These are phyloP conservation scores for Pogostemon cablin DNA, from an alignment of 257 asterid species.

Conservation along the genomic window DNA sequence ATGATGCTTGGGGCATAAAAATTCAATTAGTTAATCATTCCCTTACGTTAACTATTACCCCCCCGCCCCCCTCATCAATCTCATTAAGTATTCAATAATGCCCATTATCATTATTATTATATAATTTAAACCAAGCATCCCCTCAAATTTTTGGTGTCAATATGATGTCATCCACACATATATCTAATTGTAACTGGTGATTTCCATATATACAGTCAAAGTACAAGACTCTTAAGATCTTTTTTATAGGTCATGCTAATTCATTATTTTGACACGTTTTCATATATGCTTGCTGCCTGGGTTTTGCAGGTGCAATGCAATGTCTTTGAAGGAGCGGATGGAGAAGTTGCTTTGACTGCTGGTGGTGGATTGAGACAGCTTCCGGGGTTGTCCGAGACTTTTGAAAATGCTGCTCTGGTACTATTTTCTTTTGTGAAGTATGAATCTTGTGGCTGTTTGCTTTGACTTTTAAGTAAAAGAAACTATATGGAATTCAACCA, in stretches of 20 bases:
- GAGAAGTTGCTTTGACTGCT: slow-evolving; percentile 82
- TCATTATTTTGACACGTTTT: slow-evolving; percentile 19
- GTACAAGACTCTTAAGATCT: slow-evolving; percentile 14
- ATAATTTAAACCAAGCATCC: too few species aligned
- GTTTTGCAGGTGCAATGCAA: slow-evolving; percentile 80
- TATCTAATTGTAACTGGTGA: background rate
- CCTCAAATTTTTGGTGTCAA: background rate
- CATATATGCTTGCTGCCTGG: slow-evolving; percentile 25
- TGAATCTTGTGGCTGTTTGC: slow-evolving; percentile 22
- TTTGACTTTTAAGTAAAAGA: background rate
- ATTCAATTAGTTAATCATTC: too few species aligned
- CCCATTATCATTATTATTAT: too few species aligned
- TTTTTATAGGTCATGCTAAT: background rate
- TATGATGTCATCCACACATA: slow-evolving; percentile 15
- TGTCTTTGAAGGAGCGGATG: slow-evolving; percentile 88
- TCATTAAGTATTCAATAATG: too few species aligned
- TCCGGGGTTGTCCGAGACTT: slow-evolving; percentile 71
- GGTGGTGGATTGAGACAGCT: slow-evolving; percentile 93
- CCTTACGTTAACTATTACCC: too few species aligned
- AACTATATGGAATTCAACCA: background rate
- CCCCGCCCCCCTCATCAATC: too few species aligned
- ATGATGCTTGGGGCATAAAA: too few species aligned
- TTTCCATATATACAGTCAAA: slow-evolving; percentile 4
- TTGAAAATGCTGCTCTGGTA: slow-evolving; percentile 95
- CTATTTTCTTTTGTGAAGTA: slow-evolving; percentile 15